Evolutionary conservation across 2,329 filamentous ascomycete genomes (phyloP), one percentile per base, ranked within the genome.

Genomic region (Chaetomium globosum): DNA sequence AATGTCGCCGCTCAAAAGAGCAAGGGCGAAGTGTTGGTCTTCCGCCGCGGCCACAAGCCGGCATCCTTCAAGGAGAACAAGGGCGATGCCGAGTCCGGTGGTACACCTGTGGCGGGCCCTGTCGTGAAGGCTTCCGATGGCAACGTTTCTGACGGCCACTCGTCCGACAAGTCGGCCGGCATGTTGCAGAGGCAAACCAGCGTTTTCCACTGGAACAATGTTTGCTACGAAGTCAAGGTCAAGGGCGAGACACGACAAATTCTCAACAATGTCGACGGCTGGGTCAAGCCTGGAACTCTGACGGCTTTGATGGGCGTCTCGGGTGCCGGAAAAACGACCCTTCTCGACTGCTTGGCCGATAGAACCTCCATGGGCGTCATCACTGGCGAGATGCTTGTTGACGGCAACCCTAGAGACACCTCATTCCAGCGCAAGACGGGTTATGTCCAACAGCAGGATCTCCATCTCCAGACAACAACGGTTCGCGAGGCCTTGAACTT

Each of bases 351-450:
- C 43, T 82, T 97, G 69, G 93, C 93, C 54, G 91, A 90, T 65
- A 89, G 93, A 75, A 90, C 90, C 12, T 93, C 91, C 0, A 94
- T 95, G 87, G 93, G 93, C 78, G 89, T 96, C 21, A 91, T 97
- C 56, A 87, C 86, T 7, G 93, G 93, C 61, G 89, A 94, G 71
- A 95, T 96, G 89, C 77, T 87, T 12, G 84, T 88, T 13, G 83
- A 87, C 65, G 85, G 85, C 33, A 83, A 81, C 46, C 87, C 86
- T 31, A 87, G 91, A 55, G 92, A 96, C 70, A 83, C 83, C 52
- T 92, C 90, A 0, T 97, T 97, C 83, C 93, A 96, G 77, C 89
- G 93, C 69, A 95, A 94, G 79, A 96, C 92, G 0, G 93, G 93
- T 57, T 96, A 96, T 71, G 93, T 93, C 43, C 92, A 96, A 74